A percentile compares a stretch with the other conserved stretches of the same genome.
Evolutionary conservation across 345 rosid species (phyloP).

Genomic region (Psidium friedrichsthalianum): DNA sequence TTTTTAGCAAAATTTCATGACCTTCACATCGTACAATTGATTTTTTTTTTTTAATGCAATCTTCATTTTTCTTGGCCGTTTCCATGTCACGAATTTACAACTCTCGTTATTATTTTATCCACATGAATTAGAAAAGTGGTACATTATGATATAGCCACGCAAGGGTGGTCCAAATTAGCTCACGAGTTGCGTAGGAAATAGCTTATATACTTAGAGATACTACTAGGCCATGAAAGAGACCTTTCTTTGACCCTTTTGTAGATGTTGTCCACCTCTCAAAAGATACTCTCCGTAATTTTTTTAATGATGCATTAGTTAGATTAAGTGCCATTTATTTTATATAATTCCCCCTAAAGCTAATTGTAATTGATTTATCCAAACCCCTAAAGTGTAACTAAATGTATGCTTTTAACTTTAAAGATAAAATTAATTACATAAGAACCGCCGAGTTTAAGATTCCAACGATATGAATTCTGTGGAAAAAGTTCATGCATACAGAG

Average conservation of each 20-base stretch:
- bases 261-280: background rate
- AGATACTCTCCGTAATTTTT: background rate
- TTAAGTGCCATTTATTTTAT: background rate
- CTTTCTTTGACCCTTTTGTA: background rate
- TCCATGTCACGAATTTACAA: background rate
- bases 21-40: background rate
- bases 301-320: background rate
- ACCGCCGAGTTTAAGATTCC: background rate
- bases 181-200: background rate
- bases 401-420: background rate
- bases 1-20: background rate
- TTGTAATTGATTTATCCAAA: background rate
- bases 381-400: background rate
- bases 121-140: background rate
- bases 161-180: background rate
- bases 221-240: background rate
- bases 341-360: background rate
- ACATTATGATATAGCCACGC: background rate
- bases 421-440: background rate
- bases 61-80: background rate
- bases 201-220: background rate
- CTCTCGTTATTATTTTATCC: background rate
- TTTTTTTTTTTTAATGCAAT: background rate
- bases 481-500: background rate
- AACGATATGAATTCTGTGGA: background rate